Conservation (phyloP, 805 yeast genomes). For the Yarrowia deformans region DNA sequence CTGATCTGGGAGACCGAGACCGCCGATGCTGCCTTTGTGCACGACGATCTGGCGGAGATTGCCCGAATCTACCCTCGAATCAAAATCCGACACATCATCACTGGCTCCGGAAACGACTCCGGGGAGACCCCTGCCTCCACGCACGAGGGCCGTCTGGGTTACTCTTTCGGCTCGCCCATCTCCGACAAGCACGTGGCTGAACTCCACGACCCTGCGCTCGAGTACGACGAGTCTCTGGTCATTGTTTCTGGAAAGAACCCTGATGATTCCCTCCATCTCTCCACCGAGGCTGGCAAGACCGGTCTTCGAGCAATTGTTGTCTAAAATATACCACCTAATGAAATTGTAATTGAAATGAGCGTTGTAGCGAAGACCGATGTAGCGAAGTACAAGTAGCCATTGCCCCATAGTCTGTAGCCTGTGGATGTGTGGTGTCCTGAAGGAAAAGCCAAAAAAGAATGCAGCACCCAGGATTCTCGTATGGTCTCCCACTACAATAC, state of each 20-base stretch:
- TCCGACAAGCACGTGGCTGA: conserved; percentile 2
- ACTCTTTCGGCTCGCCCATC: conserved; percentile 3
- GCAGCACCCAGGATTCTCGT: conserved; percentile 30
- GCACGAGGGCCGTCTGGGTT: conserved; percentile 32
- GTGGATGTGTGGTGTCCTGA: no score
- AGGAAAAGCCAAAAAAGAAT: background rate
- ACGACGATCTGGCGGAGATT: conserved; percentile 30
- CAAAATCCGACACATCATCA: conserved; percentile 10
- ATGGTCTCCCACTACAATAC: conserved; percentile 31
- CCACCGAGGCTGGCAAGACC: conserved; percentile 37
- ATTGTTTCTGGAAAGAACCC: conserved; percentile 30
- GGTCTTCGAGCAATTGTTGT: conserved; percentile 32
- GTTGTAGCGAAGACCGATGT: background rate
- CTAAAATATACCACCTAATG: conserved; percentile 12
- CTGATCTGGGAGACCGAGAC: conserved; percentile 34
- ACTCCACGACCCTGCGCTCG: conserved; percentile 8
- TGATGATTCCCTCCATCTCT: conserved; percentile 20
- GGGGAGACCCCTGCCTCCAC: conserved; percentile 20
- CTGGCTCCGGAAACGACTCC: conserved; percentile 8
- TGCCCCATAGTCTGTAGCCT: no score
- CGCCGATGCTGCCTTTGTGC: conserved; percentile 23
- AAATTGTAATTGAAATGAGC: background rate
- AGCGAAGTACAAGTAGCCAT: no score
- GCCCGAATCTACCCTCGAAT: conserved; percentile 37
- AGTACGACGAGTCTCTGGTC: conserved; percentile 29